Conservation (phyloP, 2,329 filamentous ascomycete genomes). For the Colletotrichum eleusines region DNA sequence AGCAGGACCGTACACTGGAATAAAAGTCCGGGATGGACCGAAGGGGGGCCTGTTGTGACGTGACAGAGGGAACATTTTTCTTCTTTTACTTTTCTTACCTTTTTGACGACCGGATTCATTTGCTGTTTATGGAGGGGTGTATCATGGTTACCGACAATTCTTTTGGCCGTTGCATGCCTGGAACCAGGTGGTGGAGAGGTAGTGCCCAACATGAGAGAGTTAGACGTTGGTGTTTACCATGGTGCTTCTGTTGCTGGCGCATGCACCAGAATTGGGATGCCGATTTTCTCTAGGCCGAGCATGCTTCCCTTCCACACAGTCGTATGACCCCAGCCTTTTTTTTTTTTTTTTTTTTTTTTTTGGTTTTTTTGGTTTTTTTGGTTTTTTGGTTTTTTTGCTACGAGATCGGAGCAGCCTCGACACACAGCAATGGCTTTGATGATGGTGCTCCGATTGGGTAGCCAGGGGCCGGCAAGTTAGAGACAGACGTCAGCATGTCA, state of each 20-base stretch:
- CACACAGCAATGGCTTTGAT: background rate
- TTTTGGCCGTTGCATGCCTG: background rate
- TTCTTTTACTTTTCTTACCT: background rate
- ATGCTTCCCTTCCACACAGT: background rate
- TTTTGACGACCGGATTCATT: background rate
- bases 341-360: no score
- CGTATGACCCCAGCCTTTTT: background rate
- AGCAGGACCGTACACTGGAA: background rate
- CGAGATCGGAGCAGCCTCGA: background rate
- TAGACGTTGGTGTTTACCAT: background rate
- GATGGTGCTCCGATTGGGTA: background rate
- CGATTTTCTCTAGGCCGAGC: background rate
- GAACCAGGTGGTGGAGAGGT: background rate
- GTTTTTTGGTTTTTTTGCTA: no score
- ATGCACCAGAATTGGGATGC: no score
- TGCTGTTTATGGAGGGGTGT: slow-evolving; percentile 13
- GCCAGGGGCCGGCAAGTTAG: background rate
- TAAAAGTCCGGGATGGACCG: slow-evolving; percentile 8
- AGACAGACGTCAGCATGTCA: background rate
- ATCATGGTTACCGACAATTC: background rate
- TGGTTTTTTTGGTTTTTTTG: no score
- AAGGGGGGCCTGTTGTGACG: background rate
- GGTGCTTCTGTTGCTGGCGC: background rate
- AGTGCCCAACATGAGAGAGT: background rate
- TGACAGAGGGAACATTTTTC: background rate